A percentile compares a stretch with the other conserved stretches of the same genome.
These are phyloP conservation scores for Eucalyptus polybractea DNA, from an alignment of 345 rosid genomes.

Conservation along the genomic window DNA sequence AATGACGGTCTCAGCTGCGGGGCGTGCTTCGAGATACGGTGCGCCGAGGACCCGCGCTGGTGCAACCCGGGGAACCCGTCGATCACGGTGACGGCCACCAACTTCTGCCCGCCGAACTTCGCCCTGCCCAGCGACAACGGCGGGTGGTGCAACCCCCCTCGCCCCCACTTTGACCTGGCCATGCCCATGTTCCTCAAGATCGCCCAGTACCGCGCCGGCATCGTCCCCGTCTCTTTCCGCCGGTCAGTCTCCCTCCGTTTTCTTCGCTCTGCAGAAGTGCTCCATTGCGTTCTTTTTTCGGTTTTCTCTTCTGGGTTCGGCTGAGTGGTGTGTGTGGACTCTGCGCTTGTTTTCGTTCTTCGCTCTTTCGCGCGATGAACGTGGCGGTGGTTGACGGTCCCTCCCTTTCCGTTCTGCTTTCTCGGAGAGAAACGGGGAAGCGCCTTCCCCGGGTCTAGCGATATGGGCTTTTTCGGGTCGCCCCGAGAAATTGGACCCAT, in stretches of 20 bases:
- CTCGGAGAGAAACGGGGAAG: neutral
- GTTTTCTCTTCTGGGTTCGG: neutral
- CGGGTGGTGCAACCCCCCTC: conserved; percentile 99
- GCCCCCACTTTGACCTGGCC: conserved; percentile 91
- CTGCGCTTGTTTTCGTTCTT: neutral
- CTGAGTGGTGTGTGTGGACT: neutral
- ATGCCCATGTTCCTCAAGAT: conserved; percentile 99
- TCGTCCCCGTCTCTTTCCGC: conserved; percentile 82
- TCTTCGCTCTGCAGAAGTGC: neutral
- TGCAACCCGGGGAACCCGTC: conserved; percentile 75
- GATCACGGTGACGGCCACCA: conserved; percentile 75
- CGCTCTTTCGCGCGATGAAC: neutral
- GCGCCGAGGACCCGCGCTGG: conserved; percentile 69
- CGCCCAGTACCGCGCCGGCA: conserved; percentile 87
- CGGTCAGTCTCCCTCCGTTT: conserved; percentile 17
- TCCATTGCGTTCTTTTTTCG: neutral
- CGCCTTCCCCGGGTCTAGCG: neutral
- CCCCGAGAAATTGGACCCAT: neutral
- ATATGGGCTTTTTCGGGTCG: neutral
- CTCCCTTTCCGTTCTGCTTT: neutral
- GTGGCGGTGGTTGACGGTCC: neutral
- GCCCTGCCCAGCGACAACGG: conserved; percentile 79
- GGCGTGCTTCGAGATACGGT: conserved; percentile 83
- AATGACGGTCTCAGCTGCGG: conserved; percentile 92
- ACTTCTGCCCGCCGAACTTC: conserved; percentile 92